Evolutionary conservation across 2,329 filamentous ascomycete species (phyloP).

Genomic region (Penicillium expansum): DNA sequence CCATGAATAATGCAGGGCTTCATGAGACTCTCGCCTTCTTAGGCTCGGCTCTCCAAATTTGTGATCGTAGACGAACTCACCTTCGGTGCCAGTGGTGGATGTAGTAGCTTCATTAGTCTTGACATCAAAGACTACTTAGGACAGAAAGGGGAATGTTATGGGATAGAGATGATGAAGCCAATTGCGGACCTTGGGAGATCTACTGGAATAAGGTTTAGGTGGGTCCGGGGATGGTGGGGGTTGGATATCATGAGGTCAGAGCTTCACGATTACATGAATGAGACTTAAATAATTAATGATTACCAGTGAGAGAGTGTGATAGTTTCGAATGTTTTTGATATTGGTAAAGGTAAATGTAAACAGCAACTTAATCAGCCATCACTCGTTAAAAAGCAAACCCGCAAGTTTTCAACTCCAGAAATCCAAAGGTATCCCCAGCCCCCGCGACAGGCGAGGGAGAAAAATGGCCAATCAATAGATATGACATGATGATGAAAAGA

Average conservation of each 20-base stretch:
- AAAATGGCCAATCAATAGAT: conserved; percentile 11
- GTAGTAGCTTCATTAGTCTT: background rate
- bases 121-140: background rate
- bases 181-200: background rate
- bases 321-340: conserved; percentile 16
- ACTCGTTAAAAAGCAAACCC: conserved; percentile 10
- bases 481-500: conserved; percentile 7
- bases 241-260: background rate
- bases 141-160: background rate
- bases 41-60: background rate
- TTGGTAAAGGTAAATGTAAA: conserved; percentile 8
- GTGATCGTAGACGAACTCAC: background rate
- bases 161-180: no score
- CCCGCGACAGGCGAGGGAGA: conserved; percentile 6
- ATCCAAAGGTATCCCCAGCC: conserved; percentile 19
- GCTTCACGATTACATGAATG: background rate
- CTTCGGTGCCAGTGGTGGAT: no score
- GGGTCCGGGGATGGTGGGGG: background rate
- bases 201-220: conserved; percentile 1
- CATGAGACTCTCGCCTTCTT: no score
- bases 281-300: background rate
- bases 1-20: no score
- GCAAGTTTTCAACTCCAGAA: conserved; percentile 16
- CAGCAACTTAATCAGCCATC: conserved; percentile 11
- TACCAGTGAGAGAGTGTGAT: background rate